Evolutionary conservation across 202 grass and related monocot species (phyloP), one percentile per base, ranked within the genome.

Genomic region (Tripidium arundinaceum): DNA sequence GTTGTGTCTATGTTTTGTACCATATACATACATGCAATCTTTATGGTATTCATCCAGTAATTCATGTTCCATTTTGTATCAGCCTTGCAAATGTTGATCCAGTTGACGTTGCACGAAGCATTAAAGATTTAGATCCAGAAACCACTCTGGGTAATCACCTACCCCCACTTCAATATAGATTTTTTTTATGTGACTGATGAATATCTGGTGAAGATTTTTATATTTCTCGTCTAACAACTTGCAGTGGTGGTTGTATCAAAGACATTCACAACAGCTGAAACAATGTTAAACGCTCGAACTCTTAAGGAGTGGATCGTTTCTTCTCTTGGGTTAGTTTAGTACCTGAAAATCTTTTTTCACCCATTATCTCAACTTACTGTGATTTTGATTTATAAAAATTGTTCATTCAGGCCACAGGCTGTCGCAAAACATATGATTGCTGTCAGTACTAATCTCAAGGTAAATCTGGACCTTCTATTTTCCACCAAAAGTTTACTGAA

Each of bases 31-130:
- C 4, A 40, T 72, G 47, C 49, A 67, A 33, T 75, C 15, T 52
- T 43, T 72, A 13, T 82, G 50, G 7, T 43, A 22, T 81, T 84
- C 73, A 33, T 64, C 21, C 46, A 75, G 12, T 78, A 74, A 84
- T 40, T 31, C 34, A 45, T 68, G 46, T 62, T 69, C 18, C 10
- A 69, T 74, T 68, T 76, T 91, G 57, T 80, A 71, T 70, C 68
- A 99, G 96, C 83, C 92, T 99, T 79, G 96, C 96, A 88, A 99
- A 99, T 88, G 96, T 99, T 65, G 96, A 99, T 77, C 96, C 96
- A 33, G 89, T 99, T 91, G 96, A 99, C 76, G 92, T 95, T 86
- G 90, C 88, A 80, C 90, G 88, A 69, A 99, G 82, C 87, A 91
- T 99, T 81, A 99, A 87, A 68, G 92, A 93, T 86, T 88, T 98